phyloP scores from a whole-genome alignment of 2,329 filamentous ascomycete genomes.

The Clonostachys solani region DNA sequence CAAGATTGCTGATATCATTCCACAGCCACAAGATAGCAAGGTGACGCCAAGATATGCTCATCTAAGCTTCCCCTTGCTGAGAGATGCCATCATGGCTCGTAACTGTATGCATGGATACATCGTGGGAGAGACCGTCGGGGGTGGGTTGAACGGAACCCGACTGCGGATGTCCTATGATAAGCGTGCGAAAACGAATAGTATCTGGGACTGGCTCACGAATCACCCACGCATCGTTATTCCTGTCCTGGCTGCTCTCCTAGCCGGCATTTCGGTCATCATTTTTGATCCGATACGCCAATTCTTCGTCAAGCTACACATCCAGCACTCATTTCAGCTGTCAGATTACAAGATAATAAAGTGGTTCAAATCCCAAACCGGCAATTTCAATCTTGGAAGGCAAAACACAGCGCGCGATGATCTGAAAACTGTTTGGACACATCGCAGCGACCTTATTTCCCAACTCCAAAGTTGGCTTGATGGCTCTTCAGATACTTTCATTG shows the following conservation, averaged over 20 bases:
- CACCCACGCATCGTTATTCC: slow-evolving; percentile 90
- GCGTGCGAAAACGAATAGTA: slow-evolving; percentile 70
- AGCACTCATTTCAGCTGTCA: slow-evolving; percentile 68
- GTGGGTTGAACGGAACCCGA: slow-evolving; percentile 70
- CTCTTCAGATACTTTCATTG: slow-evolving; percentile 85
- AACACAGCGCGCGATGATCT: slow-evolving; percentile 64
- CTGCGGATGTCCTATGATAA: slow-evolving; percentile 82
- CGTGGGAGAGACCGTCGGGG: slow-evolving; percentile 64
- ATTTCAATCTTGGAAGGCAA: slow-evolving; percentile 57
- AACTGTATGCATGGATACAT: slow-evolving; percentile 88
- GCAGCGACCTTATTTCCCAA: slow-evolving; percentile 75
- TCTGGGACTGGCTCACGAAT: slow-evolving; percentile 81
- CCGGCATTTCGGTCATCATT: slow-evolving; percentile 77
- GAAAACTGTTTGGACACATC: slow-evolving; percentile 82
- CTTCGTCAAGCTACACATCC: slow-evolving; percentile 86
- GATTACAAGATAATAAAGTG: slow-evolving; percentile 73
- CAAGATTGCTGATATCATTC: slow-evolving; percentile 80
- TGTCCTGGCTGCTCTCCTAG: slow-evolving; percentile 72
- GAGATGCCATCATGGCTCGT: slow-evolving; percentile 80
- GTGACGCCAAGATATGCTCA: slow-evolving; percentile 74
- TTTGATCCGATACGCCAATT: slow-evolving; percentile 95
- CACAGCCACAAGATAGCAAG: slow-evolving; percentile 84
- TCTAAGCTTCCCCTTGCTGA: slow-evolving; percentile 69
- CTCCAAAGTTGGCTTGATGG: slow-evolving; percentile 84
- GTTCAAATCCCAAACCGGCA: slow-evolving; percentile 62